These are phyloP conservation scores for Serendipita sp. DNA, from an alignment of 768 basidiomycete species.

Conservation along the genomic window DNA sequence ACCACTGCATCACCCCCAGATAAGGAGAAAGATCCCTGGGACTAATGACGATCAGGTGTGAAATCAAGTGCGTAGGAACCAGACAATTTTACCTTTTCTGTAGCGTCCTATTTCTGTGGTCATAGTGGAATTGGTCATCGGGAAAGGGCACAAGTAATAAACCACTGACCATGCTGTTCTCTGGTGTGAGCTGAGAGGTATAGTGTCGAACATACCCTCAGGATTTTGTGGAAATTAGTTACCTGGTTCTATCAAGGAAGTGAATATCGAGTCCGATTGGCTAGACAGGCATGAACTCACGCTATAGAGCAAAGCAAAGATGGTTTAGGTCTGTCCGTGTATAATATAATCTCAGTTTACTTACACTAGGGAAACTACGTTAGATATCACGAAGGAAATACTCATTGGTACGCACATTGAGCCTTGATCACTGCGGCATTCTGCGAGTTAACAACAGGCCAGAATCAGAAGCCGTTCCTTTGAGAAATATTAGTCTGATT, in stretches of 20 bases:
- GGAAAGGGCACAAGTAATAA: neutral
- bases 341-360: neutral
- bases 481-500: neutral
- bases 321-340: neutral
- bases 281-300: too few relatives aligned
- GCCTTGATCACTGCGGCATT: neutral
- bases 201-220: neutral
- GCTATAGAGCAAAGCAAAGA: too few relatives aligned
- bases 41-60: neutral
- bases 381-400: neutral
- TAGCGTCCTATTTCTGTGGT: neutral
- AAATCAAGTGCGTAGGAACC: too few relatives aligned
- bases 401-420: neutral
- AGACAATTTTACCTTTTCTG: neutral
- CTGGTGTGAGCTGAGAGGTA: neutral
- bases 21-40: neutral
- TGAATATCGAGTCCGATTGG: neutral
- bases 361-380: too few relatives aligned
- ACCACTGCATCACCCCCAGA: conserved; percentile 1
- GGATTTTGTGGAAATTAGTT: neutral
- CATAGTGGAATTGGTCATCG: neutral
- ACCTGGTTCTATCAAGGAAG: neutral
- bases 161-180: neutral
- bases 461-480: neutral
- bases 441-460: neutral